phyloP scores from a whole-genome alignment of 495 filamentous ascomycete genomes.

The Aspergillus kassunensis region DNA sequence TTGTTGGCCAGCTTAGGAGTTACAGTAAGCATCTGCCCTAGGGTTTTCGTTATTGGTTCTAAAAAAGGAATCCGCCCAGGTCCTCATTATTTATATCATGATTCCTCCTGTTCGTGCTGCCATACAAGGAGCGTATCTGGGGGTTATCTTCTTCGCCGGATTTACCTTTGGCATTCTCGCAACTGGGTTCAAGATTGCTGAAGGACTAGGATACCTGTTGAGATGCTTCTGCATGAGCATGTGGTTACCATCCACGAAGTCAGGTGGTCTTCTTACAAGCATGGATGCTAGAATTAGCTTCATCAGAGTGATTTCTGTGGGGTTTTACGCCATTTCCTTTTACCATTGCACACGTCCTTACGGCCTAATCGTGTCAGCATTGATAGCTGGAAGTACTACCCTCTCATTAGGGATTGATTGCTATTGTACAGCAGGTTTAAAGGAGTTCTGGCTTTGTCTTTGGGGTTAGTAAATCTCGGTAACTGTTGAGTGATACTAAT shows the following conservation, averaged over 20 bases:
- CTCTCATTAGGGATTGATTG: slow-evolving; percentile 85
- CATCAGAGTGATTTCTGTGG: slow-evolving; percentile 66
- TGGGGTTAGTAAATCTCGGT: slow-evolving; percentile 57
- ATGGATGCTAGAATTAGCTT: slow-evolving; percentile 64
- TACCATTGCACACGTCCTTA: slow-evolving; percentile 74
- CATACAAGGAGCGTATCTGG: too few species aligned
- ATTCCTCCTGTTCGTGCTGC: too few species aligned
- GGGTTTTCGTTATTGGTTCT: too few species aligned
- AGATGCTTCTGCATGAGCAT: slow-evolving; percentile 86
- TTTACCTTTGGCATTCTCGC: slow-evolving; percentile 70
- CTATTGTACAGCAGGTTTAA: slow-evolving; percentile 81
- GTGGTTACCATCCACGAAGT: slow-evolving; percentile 79
- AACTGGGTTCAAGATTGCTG: slow-evolving; percentile 78
- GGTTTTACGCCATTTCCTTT: slow-evolving; percentile 69
- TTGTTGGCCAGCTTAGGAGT: too few species aligned
- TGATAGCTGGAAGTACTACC: slow-evolving; percentile 77
- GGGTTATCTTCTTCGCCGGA: too few species aligned
- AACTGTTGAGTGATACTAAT: slow-evolving; percentile 7
- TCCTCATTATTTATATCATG: too few species aligned
- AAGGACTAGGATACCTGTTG: slow-evolving; percentile 80
- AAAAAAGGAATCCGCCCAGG: too few species aligned
- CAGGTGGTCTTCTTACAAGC: slow-evolving; percentile 66
- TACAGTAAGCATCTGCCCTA: too few species aligned
- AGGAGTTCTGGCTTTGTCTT: slow-evolving; percentile 94
- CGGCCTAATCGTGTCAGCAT: slow-evolving; percentile 67